Evolutionary conservation across 2,329 filamentous ascomycete species (phyloP).

Genomic region (Neopestalotiopsis clavispora): DNA sequence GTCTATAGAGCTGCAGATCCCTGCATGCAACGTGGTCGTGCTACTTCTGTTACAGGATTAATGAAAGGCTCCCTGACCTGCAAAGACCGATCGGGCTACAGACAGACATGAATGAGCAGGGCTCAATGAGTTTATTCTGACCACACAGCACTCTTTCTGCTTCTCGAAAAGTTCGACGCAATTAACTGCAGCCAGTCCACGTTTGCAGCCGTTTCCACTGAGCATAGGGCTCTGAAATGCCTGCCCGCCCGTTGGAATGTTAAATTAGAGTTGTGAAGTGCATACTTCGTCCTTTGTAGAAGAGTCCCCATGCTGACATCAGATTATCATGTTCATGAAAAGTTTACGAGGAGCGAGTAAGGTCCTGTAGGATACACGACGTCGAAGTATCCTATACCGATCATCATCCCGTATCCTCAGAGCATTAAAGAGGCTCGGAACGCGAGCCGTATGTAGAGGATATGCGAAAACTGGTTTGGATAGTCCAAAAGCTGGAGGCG

Average conservation of each 20-base stretch:
- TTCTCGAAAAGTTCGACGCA: neutral
- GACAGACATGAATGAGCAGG: neutral
- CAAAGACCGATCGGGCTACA: conserved; percentile 4
- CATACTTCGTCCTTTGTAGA: neutral
- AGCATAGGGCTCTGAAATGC: neutral
- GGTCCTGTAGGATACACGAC: conserved; percentile 5
- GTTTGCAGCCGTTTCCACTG: neutral
- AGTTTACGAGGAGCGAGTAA: neutral
- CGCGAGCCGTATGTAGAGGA: neutral
- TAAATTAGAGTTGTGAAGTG: neutral
- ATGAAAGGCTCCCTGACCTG: neutral
- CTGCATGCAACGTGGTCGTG: conserved; percentile 14
- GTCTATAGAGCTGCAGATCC: conserved; percentile 2
- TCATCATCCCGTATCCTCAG: neutral
- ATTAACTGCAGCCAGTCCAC: neutral
- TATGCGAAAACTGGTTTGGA: neutral
- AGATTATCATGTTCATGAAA: neutral
- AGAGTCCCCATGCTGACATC: neutral
- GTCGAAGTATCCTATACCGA: neutral
- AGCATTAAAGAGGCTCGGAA: neutral
- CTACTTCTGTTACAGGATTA: neutral
- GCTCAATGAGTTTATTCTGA: neutral
- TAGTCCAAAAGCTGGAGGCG: neutral
- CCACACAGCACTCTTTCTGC: neutral
- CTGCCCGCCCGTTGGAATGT: neutral